Conservation (phyloP, 345 rosid species). For the Dipteronia dyeriana region DNA sequence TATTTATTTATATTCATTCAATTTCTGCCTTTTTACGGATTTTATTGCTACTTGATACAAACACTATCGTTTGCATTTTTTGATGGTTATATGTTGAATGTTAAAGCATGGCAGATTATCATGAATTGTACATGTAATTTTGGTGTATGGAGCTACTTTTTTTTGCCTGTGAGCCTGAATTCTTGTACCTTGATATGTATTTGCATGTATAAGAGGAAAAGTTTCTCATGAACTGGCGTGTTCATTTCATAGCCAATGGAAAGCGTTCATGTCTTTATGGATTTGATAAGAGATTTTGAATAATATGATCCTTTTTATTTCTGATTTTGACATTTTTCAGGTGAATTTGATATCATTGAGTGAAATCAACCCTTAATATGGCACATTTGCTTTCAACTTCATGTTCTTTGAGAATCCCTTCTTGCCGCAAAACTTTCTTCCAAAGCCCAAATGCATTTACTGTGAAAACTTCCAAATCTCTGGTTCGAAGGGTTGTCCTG, state of each 20-base stretch:
- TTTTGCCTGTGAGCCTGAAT: background rate
- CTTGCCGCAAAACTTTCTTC: slow-evolving; percentile 34
- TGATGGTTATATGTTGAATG: background rate
- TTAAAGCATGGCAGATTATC: background rate
- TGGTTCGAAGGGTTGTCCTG: slow-evolving; percentile 35
- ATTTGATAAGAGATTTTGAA: background rate
- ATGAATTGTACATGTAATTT: background rate
- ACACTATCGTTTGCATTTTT: background rate
- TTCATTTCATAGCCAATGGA: background rate
- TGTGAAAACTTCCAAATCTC: slow-evolving; percentile 36
- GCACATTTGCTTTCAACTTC: slow-evolving; percentile 68
- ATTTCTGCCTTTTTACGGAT: background rate
- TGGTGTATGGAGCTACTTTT: background rate
- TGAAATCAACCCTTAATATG: slow-evolving; percentile 41
- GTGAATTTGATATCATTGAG: slow-evolving; percentile 35
- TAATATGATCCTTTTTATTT: background rate
- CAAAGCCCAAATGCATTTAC: slow-evolving; percentile 26
- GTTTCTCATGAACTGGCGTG: background rate
- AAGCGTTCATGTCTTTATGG: background rate
- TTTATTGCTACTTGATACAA: background rate
- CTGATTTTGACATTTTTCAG: slow-evolving; percentile 33
- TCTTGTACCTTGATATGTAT: background rate
- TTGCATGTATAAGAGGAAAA: background rate
- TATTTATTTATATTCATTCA: too few relatives aligned
- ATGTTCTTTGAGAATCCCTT: slow-evolving; percentile 47